Base-by-base conservation (phyloP, 202 grass and related monocot genomes). In the Zizania palustris region DNA sequence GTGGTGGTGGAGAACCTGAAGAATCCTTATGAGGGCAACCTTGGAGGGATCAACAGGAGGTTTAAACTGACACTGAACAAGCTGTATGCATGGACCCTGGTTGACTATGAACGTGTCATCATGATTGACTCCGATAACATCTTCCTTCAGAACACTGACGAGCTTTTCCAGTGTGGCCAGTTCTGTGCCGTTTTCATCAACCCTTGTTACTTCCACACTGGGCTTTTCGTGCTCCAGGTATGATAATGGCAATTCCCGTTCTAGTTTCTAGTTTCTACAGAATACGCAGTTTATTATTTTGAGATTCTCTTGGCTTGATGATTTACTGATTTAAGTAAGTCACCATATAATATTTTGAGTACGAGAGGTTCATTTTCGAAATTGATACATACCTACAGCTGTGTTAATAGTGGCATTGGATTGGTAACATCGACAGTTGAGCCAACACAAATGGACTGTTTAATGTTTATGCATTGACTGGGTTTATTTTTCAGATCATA, bases 171-270 rank as follows among this genome's bases (percentile, higher is more conserved):
- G 18, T 99, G 96, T 7, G 96, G 96, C 20, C 87, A 93, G 66
- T 99, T 98, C 55, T 98, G 96, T 10, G 91, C 91, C 9, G 96
- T 92, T 75, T 99, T 90, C 89, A 95, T 99, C 83, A 99, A 99
- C 45, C 96, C 96, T 1, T 99, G 96, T 81, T 92, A 95, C 78
- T 98, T 98, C 68, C 96, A 98, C 77, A 95, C 96, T 0, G 96
- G 96, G 3, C 96, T 98, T 73, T 95, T 98, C 48, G 96, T 98
- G 45, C 96, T 98, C 65, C 87, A 95, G 89, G 96, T 98, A 90
- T 36, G 41, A 20, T 33, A 36, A 20, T 33, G 36, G 9, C 9
- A 54, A 16, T 19, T 19, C 35, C n/a, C 9, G 6, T 38, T 15
- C 4, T 75, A 50, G 3, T 69, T 69, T 10, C 13, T 46, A 60